phyloP scores from a whole-genome alignment of 164 flowering plant species.

The Umbellularia californica region DNA sequence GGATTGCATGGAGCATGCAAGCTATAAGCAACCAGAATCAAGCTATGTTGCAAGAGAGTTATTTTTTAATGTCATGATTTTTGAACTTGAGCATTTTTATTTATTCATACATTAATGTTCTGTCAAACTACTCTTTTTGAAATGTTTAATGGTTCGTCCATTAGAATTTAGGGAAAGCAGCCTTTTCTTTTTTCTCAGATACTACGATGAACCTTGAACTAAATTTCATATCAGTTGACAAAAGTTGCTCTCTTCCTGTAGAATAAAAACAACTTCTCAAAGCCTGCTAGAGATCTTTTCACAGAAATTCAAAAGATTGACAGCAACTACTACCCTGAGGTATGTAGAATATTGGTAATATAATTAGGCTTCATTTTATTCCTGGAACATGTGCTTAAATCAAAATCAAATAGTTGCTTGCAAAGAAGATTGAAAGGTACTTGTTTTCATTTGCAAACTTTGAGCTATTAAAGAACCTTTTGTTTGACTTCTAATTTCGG shows the following conservation, averaged over 20 bases:
- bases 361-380: background rate
- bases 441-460: too few species aligned
- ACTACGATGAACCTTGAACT: background rate
- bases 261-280: conserved; percentile 61
- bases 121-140: background rate
- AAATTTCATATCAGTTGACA: background rate
- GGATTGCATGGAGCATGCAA: background rate
- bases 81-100: background rate
- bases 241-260: conserved; percentile 11
- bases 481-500: background rate
- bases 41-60: background rate
- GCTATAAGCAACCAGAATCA: background rate
- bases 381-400: background rate
- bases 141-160: too few species aligned
- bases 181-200: background rate
- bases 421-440: background rate
- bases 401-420: background rate
- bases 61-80: background rate
- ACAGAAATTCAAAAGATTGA: conserved; percentile 66
- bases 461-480: background rate
- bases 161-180: background rate
- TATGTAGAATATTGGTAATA: conserved; percentile 17
- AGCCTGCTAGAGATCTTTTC: conserved; percentile 58
- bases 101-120: background rate
- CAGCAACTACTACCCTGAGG: conserved; percentile 76